Base-by-base conservation (phyloP, 306 rosid genomes). In the Cucurbita maxima region DNA sequence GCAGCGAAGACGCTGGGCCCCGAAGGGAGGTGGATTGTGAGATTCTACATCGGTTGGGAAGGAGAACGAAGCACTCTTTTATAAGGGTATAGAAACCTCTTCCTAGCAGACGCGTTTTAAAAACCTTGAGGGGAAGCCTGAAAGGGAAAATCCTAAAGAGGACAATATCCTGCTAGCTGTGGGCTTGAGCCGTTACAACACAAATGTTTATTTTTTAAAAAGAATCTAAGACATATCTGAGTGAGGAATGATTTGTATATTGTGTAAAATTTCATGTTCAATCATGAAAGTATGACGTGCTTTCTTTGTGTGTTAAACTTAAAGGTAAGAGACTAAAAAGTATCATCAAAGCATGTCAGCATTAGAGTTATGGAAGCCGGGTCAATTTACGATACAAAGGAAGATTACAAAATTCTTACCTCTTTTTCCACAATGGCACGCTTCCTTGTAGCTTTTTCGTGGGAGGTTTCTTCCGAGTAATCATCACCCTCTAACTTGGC, bases 381-480 rank as follows among this genome's bases (percentile, higher is more conserved):
- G 53, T 45, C 40, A 47, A 68, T 16, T 48, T 37, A 72, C 61
- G 16, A 55, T 40, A 55, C 56, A 48, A 50, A 47, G 54, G 58
- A 25, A 40, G n/a, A 71, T 71, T 73, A 60, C 53, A 69, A 44
- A 72, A 25, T 48, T 64, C 71, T 71, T 76, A 86, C 87, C 83
- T 78, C 76, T 60, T 59, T 83, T 76, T 68, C 70, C 20, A 10
- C 79, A 70, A 63, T 34, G 41, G 75, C 19, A 52, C 40, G 36
- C 73, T 78, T 82, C 81, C 81, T 76, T 76, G 70, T 83, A 82
- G 54, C 44, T 73, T 69, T 69, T 69, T 77, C 54, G 80, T 79
- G 79, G 19, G 80, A 40, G 64, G 79, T 67, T 81, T 78, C 80
- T 80, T 60, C 81, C 47, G 36, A 52, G 70, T 6, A n/a, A 74